phyloP scores from a whole-genome alignment of 169 alveolate genomes.

The Cryptosporidium xiaoi region DNA sequence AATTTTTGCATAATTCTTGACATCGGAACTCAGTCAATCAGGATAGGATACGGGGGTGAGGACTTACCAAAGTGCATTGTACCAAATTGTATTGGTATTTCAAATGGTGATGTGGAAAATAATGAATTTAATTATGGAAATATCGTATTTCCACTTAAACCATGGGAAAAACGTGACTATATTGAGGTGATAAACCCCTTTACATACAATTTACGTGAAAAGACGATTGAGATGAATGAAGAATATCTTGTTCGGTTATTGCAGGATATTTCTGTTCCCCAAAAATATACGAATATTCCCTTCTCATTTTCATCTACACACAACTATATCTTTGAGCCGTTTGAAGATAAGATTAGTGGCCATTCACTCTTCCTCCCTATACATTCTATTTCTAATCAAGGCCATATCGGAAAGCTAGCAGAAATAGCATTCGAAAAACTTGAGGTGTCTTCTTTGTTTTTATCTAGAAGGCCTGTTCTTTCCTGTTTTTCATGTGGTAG shows the following conservation, averaged over 20 bases:
- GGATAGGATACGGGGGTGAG: constrained; percentile 68
- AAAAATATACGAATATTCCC: constrained; percentile 25
- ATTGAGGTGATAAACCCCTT: constrained; percentile 50
- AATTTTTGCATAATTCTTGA: constrained; percentile 30
- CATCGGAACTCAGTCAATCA: constrained; percentile 66
- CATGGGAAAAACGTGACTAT: constrained; percentile 74
- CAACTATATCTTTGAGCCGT: constrained; percentile 30
- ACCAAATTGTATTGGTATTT: constrained; percentile 47
- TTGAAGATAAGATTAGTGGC: constrained; percentile 59
- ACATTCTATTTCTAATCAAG: constrained; percentile 18
- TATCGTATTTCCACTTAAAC: constrained; percentile 61
- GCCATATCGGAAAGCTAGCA: constrained; percentile 14
- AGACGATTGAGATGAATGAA: constrained; percentile 33
- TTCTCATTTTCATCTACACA: constrained; percentile 26
- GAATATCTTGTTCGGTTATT: constrained; percentile 41
- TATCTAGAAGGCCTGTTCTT: constrained; percentile 54
- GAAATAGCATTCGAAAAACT: constrained; percentile 64
- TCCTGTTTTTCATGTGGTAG: constrained; percentile 72
- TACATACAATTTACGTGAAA: constrained; percentile 34
- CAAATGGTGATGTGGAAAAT: constrained; percentile 28
- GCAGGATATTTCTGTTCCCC: constrained; percentile 23
- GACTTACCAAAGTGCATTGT: constrained; percentile 56
- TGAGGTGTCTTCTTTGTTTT: constrained; percentile 42
- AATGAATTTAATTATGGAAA: constrained; percentile 25
- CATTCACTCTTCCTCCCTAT: constrained; percentile 52